Conservation (phyloP, 805 yeast genomes). For the Metschnikowia colocasiae region DNA sequence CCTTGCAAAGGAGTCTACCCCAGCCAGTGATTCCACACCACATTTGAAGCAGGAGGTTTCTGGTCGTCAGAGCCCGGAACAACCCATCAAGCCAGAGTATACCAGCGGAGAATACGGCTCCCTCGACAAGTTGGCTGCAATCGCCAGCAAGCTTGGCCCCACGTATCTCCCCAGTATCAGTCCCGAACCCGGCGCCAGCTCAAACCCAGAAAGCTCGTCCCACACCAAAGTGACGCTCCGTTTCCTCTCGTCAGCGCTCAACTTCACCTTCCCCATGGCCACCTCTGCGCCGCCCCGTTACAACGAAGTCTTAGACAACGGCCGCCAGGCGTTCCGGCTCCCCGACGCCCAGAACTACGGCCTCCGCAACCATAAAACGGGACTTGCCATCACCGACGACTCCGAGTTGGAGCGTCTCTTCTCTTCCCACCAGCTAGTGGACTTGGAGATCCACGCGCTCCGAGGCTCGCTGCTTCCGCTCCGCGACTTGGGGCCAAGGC, state of each 20-base stretch:
- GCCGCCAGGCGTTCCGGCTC: constrained; percentile 62
- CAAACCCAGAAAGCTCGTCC: neutral
- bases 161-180: neutral
- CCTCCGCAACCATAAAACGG: constrained; percentile 24
- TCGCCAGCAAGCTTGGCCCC: constrained; percentile 4
- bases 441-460: constrained; percentile 35
- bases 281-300: constrained; percentile 79
- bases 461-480: constrained; percentile 1
- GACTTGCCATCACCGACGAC: constrained; percentile 29
- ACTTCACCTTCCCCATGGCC: constrained; percentile 60
- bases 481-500: neutral
- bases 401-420: constrained; percentile 39
- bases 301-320: constrained; percentile 74
- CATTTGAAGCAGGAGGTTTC: neutral
- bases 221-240: constrained; percentile 34
- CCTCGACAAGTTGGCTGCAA: constrained; percentile 1
- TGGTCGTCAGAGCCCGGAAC: neutral
- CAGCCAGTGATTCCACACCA: too few species aligned
- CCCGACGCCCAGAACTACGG: constrained; percentile 22
- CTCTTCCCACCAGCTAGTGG: constrained; percentile 27
- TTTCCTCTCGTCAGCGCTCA: constrained; percentile 52
- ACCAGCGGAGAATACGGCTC: neutral
- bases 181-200: neutral
- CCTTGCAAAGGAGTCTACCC: too few species aligned
- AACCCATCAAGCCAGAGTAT: neutral